phyloP scores from a whole-genome alignment of 140 eudicot genomes.

The Stevia rebaudiana region DNA sequence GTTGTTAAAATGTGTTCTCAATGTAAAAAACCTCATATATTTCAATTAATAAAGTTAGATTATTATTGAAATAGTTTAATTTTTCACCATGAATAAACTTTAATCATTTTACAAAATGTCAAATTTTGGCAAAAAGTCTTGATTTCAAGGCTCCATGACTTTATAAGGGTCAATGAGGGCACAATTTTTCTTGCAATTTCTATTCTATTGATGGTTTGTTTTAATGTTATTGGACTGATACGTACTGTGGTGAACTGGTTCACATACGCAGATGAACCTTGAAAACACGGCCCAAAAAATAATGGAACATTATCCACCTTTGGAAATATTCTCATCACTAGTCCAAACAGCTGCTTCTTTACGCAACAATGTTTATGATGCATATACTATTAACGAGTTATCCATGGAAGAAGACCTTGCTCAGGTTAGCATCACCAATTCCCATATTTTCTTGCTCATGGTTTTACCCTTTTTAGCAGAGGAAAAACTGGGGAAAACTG shows the following conservation, averaged over 20 bases:
- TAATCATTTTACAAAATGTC: neutral
- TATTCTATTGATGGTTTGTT: neutral
- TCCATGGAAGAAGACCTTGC: conserved; percentile 48
- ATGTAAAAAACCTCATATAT: neutral
- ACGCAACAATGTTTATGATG: conserved; percentile 28
- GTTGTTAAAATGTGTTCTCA: neutral
- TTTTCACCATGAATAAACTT: neutral
- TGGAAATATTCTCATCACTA: conserved; percentile 57
- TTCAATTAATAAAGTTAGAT: neutral
- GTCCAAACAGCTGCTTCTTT: conserved; percentile 43
- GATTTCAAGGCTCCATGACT: neutral
- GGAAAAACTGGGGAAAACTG: neutral
- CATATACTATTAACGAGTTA: conserved; percentile 33
- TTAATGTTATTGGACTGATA: conserved; percentile 6
- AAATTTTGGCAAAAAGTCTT: neutral
- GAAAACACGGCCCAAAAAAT: conserved; percentile 55
- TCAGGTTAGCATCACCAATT: conserved; percentile 31
- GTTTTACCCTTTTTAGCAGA: neutral
- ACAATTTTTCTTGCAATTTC: neutral
- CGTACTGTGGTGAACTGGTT: neutral
- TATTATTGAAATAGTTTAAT: neutral
- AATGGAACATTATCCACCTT: conserved; percentile 48
- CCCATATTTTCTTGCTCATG: neutral
- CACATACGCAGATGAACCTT: conserved; percentile 37
- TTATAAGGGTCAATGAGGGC: neutral